phyloP scores from a whole-genome alignment of 2,329 filamentous ascomycete species.

The Eutypa lata region DNA sequence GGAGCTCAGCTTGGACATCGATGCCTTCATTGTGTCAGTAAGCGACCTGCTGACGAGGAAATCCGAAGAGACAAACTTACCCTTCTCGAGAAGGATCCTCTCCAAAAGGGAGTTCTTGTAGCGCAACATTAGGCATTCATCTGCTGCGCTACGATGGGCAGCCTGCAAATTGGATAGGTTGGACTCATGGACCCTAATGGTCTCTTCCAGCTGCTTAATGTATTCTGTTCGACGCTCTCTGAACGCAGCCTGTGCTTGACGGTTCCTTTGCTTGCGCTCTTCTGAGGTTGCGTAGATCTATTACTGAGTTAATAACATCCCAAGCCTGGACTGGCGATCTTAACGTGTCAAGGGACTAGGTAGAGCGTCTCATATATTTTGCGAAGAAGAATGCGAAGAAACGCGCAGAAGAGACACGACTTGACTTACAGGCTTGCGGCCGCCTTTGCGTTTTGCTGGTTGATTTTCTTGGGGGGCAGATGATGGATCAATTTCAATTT shows the following conservation, averaged over 20 bases:
- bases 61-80: constrained; percentile 41
- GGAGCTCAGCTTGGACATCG: constrained; percentile 85
- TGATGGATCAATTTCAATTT: constrained; percentile 46
- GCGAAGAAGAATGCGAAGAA: not conserved
- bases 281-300: constrained; percentile 99
- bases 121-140: constrained; percentile 95
- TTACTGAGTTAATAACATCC: constrained; percentile 11
- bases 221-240: constrained; percentile 96
- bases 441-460: constrained; percentile 92
- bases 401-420: constrained; percentile 2
- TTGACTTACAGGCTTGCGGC: constrained; percentile 82
- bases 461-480: constrained; percentile 48
- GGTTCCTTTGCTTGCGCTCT: constrained; percentile 94
- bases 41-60: not conserved
- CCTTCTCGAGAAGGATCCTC: constrained; percentile 93
- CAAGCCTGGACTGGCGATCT: constrained; percentile 4
- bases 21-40: not conserved
- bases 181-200: constrained; percentile 95
- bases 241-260: constrained; percentile 96
- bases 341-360: not conserved
- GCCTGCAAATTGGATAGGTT: constrained; percentile 89
- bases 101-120: constrained; percentile 98
- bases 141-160: constrained; percentile 88
- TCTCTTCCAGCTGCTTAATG: constrained; percentile 97
- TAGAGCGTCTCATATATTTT: constrained; percentile 1